Evolutionary conservation across 2,329 filamentous ascomycete species (phyloP).

Genomic region (Venturia effusa): DNA sequence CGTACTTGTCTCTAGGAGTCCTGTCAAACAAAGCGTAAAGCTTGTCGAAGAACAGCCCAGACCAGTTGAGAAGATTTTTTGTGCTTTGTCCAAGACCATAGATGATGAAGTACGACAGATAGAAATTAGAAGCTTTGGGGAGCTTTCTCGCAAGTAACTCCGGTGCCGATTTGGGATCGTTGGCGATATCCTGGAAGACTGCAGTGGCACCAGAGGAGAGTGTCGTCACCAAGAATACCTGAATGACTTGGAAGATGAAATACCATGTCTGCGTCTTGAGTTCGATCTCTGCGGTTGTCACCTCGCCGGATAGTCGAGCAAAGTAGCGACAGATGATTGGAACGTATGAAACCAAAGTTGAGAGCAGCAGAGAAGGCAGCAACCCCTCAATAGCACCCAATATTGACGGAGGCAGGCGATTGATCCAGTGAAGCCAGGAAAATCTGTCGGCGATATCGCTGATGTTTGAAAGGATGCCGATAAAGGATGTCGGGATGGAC

Average conservation of each 20-base stretch:
- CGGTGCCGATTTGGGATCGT: conserved; percentile 52
- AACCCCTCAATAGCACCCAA: conserved; percentile 77
- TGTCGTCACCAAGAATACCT: conserved; percentile 84
- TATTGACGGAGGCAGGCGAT: conserved; percentile 57
- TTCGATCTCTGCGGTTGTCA: conserved; percentile 57
- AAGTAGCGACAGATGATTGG: conserved; percentile 68
- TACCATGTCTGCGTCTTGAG: conserved; percentile 85
- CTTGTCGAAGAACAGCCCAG: conserved; percentile 58
- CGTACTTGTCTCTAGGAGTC: conserved; percentile 48
- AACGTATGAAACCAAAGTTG: conserved; percentile 77
- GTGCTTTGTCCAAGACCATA: conserved; percentile 77
- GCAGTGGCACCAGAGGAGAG: conserved; percentile 69
- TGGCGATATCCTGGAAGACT: conserved; percentile 50
- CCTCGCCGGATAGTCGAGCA: conserved; percentile 4
- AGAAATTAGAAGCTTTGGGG: conserved; percentile 83
- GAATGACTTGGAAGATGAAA: conserved; percentile 81
- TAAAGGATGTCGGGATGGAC: conserved; percentile 33
- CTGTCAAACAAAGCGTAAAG: conserved; percentile 64
- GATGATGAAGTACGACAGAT: conserved; percentile 88
- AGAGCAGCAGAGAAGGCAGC: conserved; percentile 68
- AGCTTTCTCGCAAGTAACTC: conserved; percentile 60
- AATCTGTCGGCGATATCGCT: conserved; percentile 39
- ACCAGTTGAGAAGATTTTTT: conserved; percentile 61
- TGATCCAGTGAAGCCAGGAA: conserved; percentile 63
- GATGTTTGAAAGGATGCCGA: conserved; percentile 35